A percentile compares a stretch with the other conserved stretches of the same genome.
Conservation (phyloP, 257 asterid species). For the Solanum chiquidenum region DNA sequence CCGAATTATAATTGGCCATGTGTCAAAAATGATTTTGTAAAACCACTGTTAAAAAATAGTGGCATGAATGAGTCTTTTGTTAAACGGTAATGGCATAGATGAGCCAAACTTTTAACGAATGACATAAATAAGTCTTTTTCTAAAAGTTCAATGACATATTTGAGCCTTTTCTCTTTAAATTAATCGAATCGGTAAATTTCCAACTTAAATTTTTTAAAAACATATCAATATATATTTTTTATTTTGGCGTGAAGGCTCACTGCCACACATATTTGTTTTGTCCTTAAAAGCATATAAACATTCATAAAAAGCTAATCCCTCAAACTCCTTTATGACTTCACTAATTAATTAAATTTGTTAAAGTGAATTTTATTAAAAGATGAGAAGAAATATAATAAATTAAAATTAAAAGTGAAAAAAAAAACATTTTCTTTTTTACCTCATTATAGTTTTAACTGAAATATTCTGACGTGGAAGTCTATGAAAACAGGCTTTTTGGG, state of each 20-base stretch:
- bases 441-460: background rate
- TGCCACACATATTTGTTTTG: background rate
- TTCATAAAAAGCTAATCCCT: background rate
- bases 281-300: background rate
- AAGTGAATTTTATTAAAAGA: background rate
- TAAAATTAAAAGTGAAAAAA: background rate
- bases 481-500: background rate
- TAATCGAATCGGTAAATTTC: background rate
- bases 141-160: too few species aligned
- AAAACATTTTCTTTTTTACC: background rate
- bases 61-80: too few species aligned
- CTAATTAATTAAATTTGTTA: background rate
- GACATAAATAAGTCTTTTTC: too few species aligned
- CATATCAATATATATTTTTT: background rate
- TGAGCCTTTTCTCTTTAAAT: too few species aligned
- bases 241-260: background rate
- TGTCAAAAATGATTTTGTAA: too few species aligned
- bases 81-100: too few species aligned
- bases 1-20: too few species aligned
- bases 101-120: too few species aligned
- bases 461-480: background rate
- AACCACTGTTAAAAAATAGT: too few species aligned
- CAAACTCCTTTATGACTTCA: background rate
- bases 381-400: background rate
- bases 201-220: rapidly evolving